Base-by-base conservation (phyloP, 2,329 filamentous ascomycete species). In the Coniochaeta sp. region DNA sequence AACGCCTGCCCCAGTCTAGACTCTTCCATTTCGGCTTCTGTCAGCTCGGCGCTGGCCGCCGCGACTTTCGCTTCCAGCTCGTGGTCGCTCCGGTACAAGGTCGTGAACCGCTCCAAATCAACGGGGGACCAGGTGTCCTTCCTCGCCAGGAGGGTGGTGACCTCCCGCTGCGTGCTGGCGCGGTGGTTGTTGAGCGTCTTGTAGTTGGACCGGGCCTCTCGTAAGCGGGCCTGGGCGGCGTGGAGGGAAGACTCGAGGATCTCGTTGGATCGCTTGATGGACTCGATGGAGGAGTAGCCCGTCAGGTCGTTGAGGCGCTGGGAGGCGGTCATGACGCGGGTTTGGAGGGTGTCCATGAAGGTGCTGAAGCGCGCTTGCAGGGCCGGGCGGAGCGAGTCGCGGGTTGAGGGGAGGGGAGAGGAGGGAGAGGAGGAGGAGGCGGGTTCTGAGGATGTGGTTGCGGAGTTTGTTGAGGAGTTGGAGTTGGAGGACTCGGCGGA, bases 41-140 rank as follows among this genome's bases (percentile, higher is more conserved):
- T 83, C 24, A 97, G 77, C 13, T 79, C 77, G 53, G 87, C 83
- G 58, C 89, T 85, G 2, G 89, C 85, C 52, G 81, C 76, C 24
- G 78, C 74, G 30, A 97, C 92, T 28, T 84, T 84, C 56, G 91
- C 87, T 65, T 99, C 94, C 63, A 97, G 91, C 59, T 89, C 81
- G 69, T 99, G 94, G 71, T 99, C 94, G 51, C 85, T 87, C 42
- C 94, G 82, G 70, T 99, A 96, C 42, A 99, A 80, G 31, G 83
- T 79, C 53, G 95, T 99, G 76, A 99, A 99, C 52, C 92, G 85
- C 71, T 99, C 94, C 27, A 99, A 81, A 70, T 99, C 94, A 1
- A 75, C 67, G 0, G 91, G 85, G 1, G 85, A 84, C 94, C 94
- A 99, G 16, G 85, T 87, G 68, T 96, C 90, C 71, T 99, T 97